Percentiles rank a stretch among this genome's conserved stretches.
Evolutionary conservation across 192 early-diverging fungal species (phyloP).

Genomic region (Glomus cerebriforme): DNA sequence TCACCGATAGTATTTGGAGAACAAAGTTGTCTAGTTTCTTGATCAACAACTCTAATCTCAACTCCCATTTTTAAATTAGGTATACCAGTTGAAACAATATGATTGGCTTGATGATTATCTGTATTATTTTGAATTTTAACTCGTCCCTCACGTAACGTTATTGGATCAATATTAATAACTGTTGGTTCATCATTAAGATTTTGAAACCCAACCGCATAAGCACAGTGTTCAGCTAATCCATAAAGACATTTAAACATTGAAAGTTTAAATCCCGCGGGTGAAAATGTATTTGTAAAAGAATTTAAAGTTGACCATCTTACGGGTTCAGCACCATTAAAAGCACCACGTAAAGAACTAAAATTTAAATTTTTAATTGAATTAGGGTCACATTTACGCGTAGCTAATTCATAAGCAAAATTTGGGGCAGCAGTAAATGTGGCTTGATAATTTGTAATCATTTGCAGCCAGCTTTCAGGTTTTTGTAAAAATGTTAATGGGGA

Average conservation of each 20-base stretch:
- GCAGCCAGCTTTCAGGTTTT: conserved; percentile 23
- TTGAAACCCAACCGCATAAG: conserved; percentile 9
- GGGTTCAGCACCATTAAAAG: conserved; percentile 31
- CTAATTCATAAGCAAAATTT: conserved; percentile 30
- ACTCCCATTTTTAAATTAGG: conserved; percentile 11
- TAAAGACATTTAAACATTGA: conserved; percentile 24
- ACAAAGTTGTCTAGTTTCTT: conserved; percentile 19
- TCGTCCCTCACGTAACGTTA: neutral
- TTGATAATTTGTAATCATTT: conserved; percentile 27
- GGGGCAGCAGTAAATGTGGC: conserved; percentile 22
- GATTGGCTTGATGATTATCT: neutral
- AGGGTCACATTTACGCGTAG: neutral
- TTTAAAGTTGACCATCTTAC: conserved; percentile 23
- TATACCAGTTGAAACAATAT: conserved; percentile 24
- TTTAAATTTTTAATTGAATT: neutral
- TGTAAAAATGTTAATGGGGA: conserved; percentile 27
- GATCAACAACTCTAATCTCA: conserved; percentile 21
- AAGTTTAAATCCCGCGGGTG: conserved; percentile 24
- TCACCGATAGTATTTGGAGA: conserved; percentile 18
- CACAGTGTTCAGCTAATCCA: conserved; percentile 27
- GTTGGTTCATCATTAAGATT: conserved; percentile 14
- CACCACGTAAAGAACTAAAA: conserved; percentile 12
- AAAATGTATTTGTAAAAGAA: conserved; percentile 4
- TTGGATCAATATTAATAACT: conserved; percentile 20
- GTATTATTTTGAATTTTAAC: neutral